A percentile compares a stretch with the other conserved stretches of the same genome.
phyloP scores from a whole-genome alignment of 306 rosid species.

The Quercus suber region DNA sequence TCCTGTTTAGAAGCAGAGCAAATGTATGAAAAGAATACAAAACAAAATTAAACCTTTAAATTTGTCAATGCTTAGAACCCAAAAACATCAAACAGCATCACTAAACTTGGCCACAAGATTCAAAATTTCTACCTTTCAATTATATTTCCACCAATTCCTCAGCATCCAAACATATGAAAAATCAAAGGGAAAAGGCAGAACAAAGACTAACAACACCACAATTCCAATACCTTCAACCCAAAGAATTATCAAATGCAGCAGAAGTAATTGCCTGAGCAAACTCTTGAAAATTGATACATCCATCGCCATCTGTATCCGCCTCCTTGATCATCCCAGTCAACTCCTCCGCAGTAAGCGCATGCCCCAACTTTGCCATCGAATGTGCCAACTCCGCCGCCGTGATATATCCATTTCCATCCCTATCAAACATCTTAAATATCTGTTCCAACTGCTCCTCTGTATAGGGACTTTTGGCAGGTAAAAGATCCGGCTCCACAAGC shows the following conservation, averaged over 20 bases:
- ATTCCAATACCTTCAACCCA: conserved; percentile 42
- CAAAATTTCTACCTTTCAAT: not conserved
- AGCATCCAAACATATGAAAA: not conserved
- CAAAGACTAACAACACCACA: not conserved
- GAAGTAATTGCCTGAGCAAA: conserved; percentile 75
- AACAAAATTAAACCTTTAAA: not conserved
- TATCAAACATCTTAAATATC: conserved; percentile 69
- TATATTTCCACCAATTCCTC: not conserved
- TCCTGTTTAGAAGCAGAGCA: not conserved
- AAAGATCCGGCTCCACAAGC: conserved; percentile 72
- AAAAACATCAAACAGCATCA: not conserved
- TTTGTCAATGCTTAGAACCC: not conserved
- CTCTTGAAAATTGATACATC: conserved; percentile 71
- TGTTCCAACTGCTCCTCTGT: conserved; percentile 71
- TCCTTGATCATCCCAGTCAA: conserved; percentile 88
- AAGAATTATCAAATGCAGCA: conserved; percentile 86
- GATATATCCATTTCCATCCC: conserved; percentile 86
- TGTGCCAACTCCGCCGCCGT: conserved; percentile 92
- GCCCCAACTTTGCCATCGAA: conserved; percentile 90
- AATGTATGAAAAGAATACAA: not conserved
- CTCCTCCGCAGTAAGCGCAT: conserved; percentile 82
- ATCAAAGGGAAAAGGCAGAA: not conserved
- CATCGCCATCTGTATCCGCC: conserved; percentile 88
- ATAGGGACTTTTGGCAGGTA: conserved; percentile 75
- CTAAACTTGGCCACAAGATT: not conserved